phyloP scores from a whole-genome alignment of 129 eudicot species.

The Calendula officinalis region DNA sequence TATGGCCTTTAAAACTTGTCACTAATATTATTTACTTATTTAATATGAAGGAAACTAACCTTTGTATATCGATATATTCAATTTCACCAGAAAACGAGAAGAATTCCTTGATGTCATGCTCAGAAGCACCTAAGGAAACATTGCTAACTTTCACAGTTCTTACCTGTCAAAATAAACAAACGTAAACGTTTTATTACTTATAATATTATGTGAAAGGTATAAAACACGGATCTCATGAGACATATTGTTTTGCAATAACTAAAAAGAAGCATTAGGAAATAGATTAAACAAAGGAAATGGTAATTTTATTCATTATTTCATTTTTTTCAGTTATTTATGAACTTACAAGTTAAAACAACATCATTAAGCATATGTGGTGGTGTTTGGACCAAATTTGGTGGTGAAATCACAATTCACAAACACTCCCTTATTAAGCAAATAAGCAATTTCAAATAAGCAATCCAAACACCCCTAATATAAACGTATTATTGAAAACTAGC shows the following conservation, averaged over 20 bases:
- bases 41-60: slow-evolving; percentile 44
- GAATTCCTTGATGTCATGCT: slow-evolving; percentile 77
- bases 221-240: no score
- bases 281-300: not conserved
- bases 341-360: not conserved
- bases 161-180: slow-evolving; percentile 34
- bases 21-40: no score
- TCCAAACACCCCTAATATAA: not conserved
- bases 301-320: not conserved
- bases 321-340: not conserved
- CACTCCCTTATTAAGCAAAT: no score
- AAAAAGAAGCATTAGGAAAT: slow-evolving; percentile 5
- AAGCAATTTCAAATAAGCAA: no score
- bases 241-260: slow-evolving; percentile 4
- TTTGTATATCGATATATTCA: slow-evolving; percentile 54
- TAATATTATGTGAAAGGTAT: no score
- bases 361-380: not conserved
- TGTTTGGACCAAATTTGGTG: not conserved
- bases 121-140: slow-evolving; percentile 72
- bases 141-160: slow-evolving; percentile 62
- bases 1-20: no score
- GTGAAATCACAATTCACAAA: not conserved
- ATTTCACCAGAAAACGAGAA: slow-evolving; percentile 81
- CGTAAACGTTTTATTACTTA: slow-evolving; percentile 5
- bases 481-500: not conserved